phyloP scores from a whole-genome alignment of 202 grass and related monocot species.

The Digitaria exilis region DNA sequence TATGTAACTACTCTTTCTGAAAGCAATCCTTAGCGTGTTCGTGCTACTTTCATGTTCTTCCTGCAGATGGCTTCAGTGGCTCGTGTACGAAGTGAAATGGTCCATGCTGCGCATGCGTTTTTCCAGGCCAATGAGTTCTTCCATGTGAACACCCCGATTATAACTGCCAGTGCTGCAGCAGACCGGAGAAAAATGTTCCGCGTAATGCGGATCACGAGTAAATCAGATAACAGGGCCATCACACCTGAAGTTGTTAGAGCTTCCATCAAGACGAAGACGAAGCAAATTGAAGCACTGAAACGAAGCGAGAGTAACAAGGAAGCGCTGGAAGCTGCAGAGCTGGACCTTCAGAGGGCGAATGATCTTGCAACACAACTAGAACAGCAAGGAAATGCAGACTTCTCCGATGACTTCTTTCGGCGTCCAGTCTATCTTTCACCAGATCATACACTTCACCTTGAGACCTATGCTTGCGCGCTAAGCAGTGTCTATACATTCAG shows the following conservation, averaged over 20 bases:
- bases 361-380: conserved; percentile 17
- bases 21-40: not conserved
- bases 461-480: conserved; percentile 59
- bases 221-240: conserved; percentile 25
- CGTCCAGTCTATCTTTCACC: conserved; percentile 45
- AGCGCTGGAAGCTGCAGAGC: conserved; percentile 43
- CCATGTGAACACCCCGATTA: conserved; percentile 67
- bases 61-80: conserved; percentile 57
- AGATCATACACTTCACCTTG: conserved; percentile 54
- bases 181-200: conserved; percentile 40
- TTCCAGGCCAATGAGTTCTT: conserved; percentile 62
- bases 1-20: not conserved
- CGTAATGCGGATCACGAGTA: conserved; percentile 36
- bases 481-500: conserved; percentile 59
- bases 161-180: conserved; percentile 38
- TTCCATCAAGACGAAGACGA: conserved; percentile 51
- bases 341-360: conserved; percentile 51
- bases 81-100: conserved; percentile 54
- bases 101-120: conserved; percentile 47
- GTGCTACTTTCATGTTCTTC: not conserved
- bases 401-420: conserved; percentile 45
- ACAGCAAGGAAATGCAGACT: conserved; percentile 30
- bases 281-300: conserved; percentile 51
- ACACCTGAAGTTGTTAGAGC: conserved; percentile 46
- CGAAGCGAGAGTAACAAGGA: conserved; percentile 65